These are phyloP conservation scores for Diaporthe australafricana DNA, from an alignment of 2,329 filamentous ascomycete species.

Conservation along the genomic window DNA sequence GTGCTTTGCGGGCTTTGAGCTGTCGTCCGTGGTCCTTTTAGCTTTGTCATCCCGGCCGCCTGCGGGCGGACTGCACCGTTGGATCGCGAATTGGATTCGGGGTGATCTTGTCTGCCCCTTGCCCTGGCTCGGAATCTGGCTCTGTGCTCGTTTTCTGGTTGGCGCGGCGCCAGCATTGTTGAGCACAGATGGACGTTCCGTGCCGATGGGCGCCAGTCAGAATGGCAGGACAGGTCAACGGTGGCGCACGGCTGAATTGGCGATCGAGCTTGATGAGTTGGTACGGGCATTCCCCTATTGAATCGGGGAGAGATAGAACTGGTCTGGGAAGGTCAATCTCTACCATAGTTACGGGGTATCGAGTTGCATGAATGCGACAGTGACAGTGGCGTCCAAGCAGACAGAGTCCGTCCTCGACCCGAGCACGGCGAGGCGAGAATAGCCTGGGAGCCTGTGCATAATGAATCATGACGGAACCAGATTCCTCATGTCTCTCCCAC, in stretches of 20 bases:
- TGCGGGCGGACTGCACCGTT: constrained; percentile 22
- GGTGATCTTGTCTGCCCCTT: constrained; percentile 17
- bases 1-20: not conserved
- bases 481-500: constrained; percentile 4
- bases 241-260: constrained; percentile 8
- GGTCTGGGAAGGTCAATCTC: not conserved
- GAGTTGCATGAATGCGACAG: constrained; percentile 26
- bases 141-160: not conserved
- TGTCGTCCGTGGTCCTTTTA: not conserved
- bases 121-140: constrained; percentile 1
- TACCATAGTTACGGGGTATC: not conserved
- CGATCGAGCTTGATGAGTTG: not conserved
- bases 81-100: constrained; percentile 4
- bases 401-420: constrained; percentile 6
- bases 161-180: not conserved
- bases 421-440: not conserved
- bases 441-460: constrained; percentile 16
- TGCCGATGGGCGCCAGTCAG: constrained; percentile 18
- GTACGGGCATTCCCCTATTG: not conserved
- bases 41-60: not conserved
- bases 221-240: not conserved
- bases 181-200: constrained; percentile 25
- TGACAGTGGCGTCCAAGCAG: constrained; percentile 16
- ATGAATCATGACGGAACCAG: constrained; percentile 25
- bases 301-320: not conserved